phyloP scores from a whole-genome alignment of 116 monocot genomes.

The Trichopus zeylanicus region DNA sequence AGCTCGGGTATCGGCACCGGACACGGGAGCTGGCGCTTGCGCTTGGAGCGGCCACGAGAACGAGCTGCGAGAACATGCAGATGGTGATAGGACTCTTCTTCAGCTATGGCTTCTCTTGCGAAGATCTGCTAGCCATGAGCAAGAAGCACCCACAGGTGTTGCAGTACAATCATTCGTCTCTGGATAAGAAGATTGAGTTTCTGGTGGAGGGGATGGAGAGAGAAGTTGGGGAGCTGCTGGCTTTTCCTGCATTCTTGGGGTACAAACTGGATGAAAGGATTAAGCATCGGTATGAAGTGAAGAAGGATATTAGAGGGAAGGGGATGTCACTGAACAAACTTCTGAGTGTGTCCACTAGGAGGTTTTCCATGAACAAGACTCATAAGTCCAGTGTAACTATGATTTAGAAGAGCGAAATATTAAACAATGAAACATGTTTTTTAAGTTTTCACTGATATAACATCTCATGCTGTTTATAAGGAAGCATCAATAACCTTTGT shows the following conservation, averaged over 20 bases:
- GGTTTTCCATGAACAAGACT: slow-evolving; percentile 23
- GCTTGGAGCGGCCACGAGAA: slow-evolving; percentile 33
- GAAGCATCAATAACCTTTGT: too few species aligned
- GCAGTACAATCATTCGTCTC: slow-evolving; percentile 45
- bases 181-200: slow-evolving; percentile 75
- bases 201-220: slow-evolving; percentile 55
- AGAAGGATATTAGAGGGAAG: slow-evolving; percentile 44
- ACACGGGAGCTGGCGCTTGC: slow-evolving; percentile 49
- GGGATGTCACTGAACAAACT: slow-evolving; percentile 57
- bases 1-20: slow-evolving; percentile 47
- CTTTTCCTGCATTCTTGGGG: slow-evolving; percentile 73
- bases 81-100: slow-evolving; percentile 43
- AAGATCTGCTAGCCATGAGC: slow-evolving; percentile 60
- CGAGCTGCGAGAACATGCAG: slow-evolving; percentile 74
- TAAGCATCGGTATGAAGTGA: slow-evolving; percentile 54
- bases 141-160: slow-evolving; percentile 79
- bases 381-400: background rate
- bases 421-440: too few species aligned
- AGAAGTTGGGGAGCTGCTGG: slow-evolving; percentile 56
- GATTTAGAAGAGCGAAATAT: too few species aligned
- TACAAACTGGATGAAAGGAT: slow-evolving; percentile 77
- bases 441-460: too few species aligned
- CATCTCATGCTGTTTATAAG: too few species aligned
- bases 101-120: slow-evolving; percentile 38
- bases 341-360: slow-evolving; percentile 40